Percentiles rank a stretch among this genome's conserved stretches.
These are phyloP conservation scores for Fusarium odoratissimum DNA, from an alignment of 2,329 filamentous ascomycete genomes.

Conservation along the genomic window DNA sequence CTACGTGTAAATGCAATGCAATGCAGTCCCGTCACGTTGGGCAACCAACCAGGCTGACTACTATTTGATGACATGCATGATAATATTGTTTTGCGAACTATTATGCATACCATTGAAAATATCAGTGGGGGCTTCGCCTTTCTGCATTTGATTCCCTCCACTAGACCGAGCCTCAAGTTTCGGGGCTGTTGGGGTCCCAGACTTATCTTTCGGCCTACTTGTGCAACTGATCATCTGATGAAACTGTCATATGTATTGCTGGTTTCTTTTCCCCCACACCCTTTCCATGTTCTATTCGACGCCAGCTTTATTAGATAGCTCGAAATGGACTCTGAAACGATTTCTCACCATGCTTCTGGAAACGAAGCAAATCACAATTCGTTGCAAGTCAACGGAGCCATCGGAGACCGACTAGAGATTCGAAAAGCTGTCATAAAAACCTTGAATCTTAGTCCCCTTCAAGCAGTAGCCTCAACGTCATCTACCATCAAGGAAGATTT, in stretches of 20 bases:
- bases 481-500: neutral
- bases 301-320: neutral
- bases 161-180: neutral
- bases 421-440: neutral
- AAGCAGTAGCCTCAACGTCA: neutral
- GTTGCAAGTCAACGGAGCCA: neutral
- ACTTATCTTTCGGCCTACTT: neutral
- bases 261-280: too few relatives aligned
- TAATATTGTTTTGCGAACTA: neutral
- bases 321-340: neutral
- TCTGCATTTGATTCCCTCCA: neutral
- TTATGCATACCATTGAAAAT: neutral
- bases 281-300: neutral
- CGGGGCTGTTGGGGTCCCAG: neutral
- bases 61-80: neutral
- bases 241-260: neutral
- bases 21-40: neutral
- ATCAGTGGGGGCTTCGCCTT: neutral
- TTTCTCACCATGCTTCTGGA: neutral
- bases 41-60: neutral
- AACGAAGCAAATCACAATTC: neutral
- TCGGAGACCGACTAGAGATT: neutral
- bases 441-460: neutral
- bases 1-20: constrained; percentile 4
- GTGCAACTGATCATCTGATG: neutral